Evolutionary conservation across 2,329 filamentous ascomycete genomes (phyloP).

Genomic region (Metarhizium album): DNA sequence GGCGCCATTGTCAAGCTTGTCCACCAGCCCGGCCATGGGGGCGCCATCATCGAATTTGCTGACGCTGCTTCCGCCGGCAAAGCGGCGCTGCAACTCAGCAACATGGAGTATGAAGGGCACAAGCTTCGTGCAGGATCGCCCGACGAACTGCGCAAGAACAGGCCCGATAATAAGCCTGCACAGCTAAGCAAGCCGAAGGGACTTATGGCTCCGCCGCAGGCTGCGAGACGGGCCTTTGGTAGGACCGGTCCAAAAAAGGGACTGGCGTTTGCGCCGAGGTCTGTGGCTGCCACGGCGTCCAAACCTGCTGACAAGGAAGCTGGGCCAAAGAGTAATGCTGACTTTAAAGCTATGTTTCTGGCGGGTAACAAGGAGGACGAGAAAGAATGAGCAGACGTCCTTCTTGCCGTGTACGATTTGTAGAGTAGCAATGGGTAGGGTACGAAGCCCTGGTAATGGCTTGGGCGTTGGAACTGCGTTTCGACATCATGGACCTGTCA

Average conservation of each 20-base stretch:
- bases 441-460: not conserved
- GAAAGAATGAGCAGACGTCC: not conserved
- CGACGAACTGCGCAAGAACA: constrained; percentile 43
- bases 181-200: constrained; percentile 5
- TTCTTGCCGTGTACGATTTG: not conserved
- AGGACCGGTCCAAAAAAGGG: constrained; percentile 29
- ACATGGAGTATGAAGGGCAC: constrained; percentile 41
- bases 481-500: not conserved
- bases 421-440: not conserved
- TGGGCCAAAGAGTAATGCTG: constrained; percentile 41
- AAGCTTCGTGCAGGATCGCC: constrained; percentile 44
- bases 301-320: constrained; percentile 11
- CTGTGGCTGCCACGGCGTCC: not conserved
- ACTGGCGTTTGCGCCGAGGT: constrained; percentile 30
- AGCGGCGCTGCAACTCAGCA: constrained; percentile 50
- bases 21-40: constrained; percentile 70
- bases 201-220: constrained; percentile 34
- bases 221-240: constrained; percentile 33
- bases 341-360: constrained; percentile 45
- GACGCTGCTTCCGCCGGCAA: constrained; percentile 62
- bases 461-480: not conserved
- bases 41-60: constrained; percentile 75
- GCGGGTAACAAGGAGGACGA: constrained; percentile 10
- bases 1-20: constrained; percentile 66
- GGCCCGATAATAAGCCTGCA: constrained; percentile 24